Conservation (phyloP, 106 monocot genomes). For the Allium sativum region DNA sequence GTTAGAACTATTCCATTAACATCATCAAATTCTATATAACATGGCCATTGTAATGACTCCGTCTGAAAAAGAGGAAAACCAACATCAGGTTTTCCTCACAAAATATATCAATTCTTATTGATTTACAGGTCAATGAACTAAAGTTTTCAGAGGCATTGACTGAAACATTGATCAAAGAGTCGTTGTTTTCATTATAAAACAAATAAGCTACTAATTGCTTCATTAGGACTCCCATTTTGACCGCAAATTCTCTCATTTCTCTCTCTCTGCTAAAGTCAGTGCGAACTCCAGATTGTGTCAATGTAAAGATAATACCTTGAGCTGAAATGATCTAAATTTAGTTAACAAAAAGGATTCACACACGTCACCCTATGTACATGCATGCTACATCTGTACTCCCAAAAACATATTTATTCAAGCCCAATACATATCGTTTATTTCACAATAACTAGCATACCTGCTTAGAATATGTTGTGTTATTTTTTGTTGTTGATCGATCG, state of each 20-base stretch:
- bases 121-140: constrained; percentile 79
- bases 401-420: too few relatives aligned
- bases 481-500: too few relatives aligned
- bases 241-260: constrained; percentile 75
- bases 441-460: too few relatives aligned
- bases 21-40: constrained; percentile 94
- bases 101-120: constrained; percentile 75
- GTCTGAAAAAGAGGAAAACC: constrained; percentile 88
- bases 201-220: constrained; percentile 80
- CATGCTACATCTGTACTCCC: too few relatives aligned
- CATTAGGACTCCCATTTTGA: constrained; percentile 75
- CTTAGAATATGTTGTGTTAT: too few relatives aligned
- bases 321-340: constrained; percentile 77
- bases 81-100: constrained; percentile 51
- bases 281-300: constrained; percentile 68
- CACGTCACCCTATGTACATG: too few relatives aligned
- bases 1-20: constrained; percentile 89
- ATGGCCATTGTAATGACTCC: constrained; percentile 78
- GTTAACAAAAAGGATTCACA: too few relatives aligned
- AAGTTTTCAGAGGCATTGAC: constrained; percentile 79
- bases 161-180: constrained; percentile 82
- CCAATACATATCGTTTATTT: too few relatives aligned
- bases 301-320: constrained; percentile 60
- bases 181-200: constrained; percentile 83
- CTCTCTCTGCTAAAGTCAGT: constrained; percentile 82